A percentile compares a stretch with the other conserved stretches of the same genome.
Conservation (phyloP, 768 basidiomycete species). For the Suillus brevipes region DNA sequence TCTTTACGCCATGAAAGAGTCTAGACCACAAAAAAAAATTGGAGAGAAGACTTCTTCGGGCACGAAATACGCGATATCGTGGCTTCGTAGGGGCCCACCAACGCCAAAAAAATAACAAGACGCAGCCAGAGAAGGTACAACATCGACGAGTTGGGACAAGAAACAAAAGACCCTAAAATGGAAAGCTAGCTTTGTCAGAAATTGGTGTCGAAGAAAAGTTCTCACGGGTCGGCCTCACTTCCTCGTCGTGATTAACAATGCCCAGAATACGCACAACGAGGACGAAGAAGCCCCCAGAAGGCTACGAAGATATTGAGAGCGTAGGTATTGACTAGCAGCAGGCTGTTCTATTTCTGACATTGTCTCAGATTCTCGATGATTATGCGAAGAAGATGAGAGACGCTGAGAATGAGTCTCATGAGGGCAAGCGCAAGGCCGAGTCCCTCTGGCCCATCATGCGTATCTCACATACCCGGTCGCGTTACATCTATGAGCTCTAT, state of each 20-base stretch:
- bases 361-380: slow-evolving; percentile 84
- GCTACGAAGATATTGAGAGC: slow-evolving; percentile 89
- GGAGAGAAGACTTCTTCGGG: slow-evolving; percentile 1
- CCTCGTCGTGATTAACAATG: slow-evolving; percentile 49
- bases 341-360: slow-evolving; percentile 10
- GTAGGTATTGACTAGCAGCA: slow-evolving; percentile 40
- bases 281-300: slow-evolving; percentile 93
- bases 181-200: slow-evolving; percentile 17
- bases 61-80: background rate
- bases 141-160: background rate
- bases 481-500: slow-evolving; percentile 97
- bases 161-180: slow-evolving; percentile 12
- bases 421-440: slow-evolving; percentile 94
- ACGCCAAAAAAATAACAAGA: slow-evolving; percentile 10
- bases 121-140: slow-evolving; percentile 7
- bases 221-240: slow-evolving; percentile 17
- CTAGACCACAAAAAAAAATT: background rate
- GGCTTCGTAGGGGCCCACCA: background rate
- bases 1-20: background rate
- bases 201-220: slow-evolving; percentile 11
- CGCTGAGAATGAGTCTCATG: slow-evolving; percentile 97
- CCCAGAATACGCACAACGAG: slow-evolving; percentile 91
- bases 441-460: slow-evolving; percentile 98
- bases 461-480: slow-evolving; percentile 92
- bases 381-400: slow-evolving; percentile 99